These are phyloP conservation scores for Kwoniella bestiolae DNA, from an alignment of 768 basidiomycete species.

Conservation along the genomic window DNA sequence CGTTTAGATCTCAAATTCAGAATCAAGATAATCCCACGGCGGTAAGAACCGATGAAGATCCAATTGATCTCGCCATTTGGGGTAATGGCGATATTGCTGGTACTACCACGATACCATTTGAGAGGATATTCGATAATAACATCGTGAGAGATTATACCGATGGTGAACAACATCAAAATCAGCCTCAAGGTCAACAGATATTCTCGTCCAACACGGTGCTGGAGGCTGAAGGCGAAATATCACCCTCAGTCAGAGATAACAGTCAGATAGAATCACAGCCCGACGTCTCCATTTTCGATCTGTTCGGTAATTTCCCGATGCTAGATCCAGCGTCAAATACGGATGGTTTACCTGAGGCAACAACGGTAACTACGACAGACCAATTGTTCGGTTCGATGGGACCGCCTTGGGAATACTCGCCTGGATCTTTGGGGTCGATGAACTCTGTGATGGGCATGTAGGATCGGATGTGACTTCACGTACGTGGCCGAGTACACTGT, in stretches of 20 bases:
- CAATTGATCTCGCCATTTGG: not conserved
- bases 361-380: not conserved
- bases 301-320: slow-evolving; percentile 4
- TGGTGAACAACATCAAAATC: no score
- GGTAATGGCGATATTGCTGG: not conserved
- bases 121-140: no score
- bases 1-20: not conserved
- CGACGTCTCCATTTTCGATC: not conserved
- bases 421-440: slow-evolving; percentile 4
- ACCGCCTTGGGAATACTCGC: slow-evolving; percentile 1
- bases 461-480: not conserved
- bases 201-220: not conserved
- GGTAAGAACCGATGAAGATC: not conserved
- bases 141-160: no score
- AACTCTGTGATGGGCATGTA: slow-evolving; percentile 6
- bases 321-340: not conserved
- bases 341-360: not conserved
- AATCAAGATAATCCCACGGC: not conserved
- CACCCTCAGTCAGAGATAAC: not conserved
- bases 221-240: not conserved
- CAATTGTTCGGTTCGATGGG: not conserved
- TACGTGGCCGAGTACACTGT: not conserved
- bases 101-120: no score
- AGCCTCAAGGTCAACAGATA: no score
- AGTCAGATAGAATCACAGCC: not conserved